These are phyloP conservation scores for Malus hybrid DNA, from an alignment of 331 rosid species.

Conservation along the genomic window DNA sequence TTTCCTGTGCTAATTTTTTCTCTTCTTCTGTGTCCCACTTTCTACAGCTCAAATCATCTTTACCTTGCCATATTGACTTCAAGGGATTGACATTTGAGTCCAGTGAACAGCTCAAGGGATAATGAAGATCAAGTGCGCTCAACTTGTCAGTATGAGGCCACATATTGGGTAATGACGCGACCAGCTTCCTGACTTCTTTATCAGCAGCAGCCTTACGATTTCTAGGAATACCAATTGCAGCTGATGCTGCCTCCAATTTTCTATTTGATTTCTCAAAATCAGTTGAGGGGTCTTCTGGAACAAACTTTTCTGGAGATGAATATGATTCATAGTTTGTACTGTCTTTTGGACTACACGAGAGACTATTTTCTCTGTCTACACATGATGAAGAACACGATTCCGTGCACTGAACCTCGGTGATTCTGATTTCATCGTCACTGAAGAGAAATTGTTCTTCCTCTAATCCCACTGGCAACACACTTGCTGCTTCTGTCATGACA, in stretches of 20 bases:
- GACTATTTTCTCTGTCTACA: slow-evolving; percentile 27
- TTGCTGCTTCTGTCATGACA: slow-evolving; percentile 24
- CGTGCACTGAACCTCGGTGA: slow-evolving; percentile 12
- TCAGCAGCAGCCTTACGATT: slow-evolving; percentile 19
- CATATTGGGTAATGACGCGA: slow-evolving; percentile 58
- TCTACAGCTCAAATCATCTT: slow-evolving; percentile 22
- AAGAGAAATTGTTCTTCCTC: slow-evolving; percentile 52
- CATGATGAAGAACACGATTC: slow-evolving; percentile 25
- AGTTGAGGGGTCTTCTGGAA: slow-evolving; percentile 9
- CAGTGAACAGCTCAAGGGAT: slow-evolving; percentile 41
- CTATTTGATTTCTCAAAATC: slow-evolving; percentile 17
- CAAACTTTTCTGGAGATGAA: slow-evolving; percentile 14
- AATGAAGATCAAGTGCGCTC: slow-evolving; percentile 14
- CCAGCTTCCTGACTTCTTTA: slow-evolving; percentile 29
- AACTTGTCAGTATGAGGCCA: slow-evolving; percentile 17
- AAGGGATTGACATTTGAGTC: slow-evolving; percentile 34
- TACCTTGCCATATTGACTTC: slow-evolving; percentile 19
- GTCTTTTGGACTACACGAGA: slow-evolving; percentile 19
- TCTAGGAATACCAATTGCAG: slow-evolving; percentile 42
- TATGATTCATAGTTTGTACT: slow-evolving; percentile 13
- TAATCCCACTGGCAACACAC: slow-evolving; percentile 18
- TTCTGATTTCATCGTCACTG: slow-evolving; percentile 48
- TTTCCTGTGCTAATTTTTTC: slow-evolving; percentile 23
- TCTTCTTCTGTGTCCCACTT: slow-evolving; percentile 23
- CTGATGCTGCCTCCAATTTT: slow-evolving; percentile 22